These are phyloP conservation scores for Ophiostoma triangulosporum DNA, from an alignment of 2,329 filamentous ascomycete genomes.

Conservation along the genomic window DNA sequence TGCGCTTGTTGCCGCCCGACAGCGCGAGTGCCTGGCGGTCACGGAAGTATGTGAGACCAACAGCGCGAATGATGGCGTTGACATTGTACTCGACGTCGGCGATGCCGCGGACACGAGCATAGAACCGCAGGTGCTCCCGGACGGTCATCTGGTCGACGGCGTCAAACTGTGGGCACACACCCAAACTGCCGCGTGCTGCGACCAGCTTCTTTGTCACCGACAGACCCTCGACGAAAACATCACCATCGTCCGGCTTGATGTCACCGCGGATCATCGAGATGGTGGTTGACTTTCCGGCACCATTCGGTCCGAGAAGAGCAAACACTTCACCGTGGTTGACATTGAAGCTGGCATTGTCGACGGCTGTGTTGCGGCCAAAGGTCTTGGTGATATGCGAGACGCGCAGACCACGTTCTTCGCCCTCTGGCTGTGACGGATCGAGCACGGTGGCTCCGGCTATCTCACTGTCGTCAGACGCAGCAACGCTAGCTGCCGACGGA, in stretches of 20 bases:
- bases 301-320: constrained; percentile 78
- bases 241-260: constrained; percentile 61
- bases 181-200: constrained; percentile 60
- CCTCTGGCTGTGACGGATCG: neutral
- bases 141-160: constrained; percentile 89
- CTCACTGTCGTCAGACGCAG: constrained; percentile 44
- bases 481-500: constrained; percentile 6
- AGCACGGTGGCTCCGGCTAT: constrained; percentile 51
- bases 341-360: constrained; percentile 80
- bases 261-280: constrained; percentile 88
- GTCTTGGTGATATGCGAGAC: constrained; percentile 69
- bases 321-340: constrained; percentile 73
- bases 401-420: constrained; percentile 52
- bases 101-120: constrained; percentile 72
- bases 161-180: constrained; percentile 83
- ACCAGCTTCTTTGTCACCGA: constrained; percentile 62
- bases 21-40: constrained; percentile 65
- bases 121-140: constrained; percentile 73
- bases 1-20: constrained; percentile 88
- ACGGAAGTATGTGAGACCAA: constrained; percentile 59
- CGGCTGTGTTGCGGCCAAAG: constrained; percentile 62
- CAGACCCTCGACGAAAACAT: constrained; percentile 66
- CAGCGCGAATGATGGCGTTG: constrained; percentile 60
- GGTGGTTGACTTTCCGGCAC: constrained; percentile 81
- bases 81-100: constrained; percentile 66